These are phyloP conservation scores for Betula pendula DNA, from an alignment of 306 rosid species.

Conservation along the genomic window DNA sequence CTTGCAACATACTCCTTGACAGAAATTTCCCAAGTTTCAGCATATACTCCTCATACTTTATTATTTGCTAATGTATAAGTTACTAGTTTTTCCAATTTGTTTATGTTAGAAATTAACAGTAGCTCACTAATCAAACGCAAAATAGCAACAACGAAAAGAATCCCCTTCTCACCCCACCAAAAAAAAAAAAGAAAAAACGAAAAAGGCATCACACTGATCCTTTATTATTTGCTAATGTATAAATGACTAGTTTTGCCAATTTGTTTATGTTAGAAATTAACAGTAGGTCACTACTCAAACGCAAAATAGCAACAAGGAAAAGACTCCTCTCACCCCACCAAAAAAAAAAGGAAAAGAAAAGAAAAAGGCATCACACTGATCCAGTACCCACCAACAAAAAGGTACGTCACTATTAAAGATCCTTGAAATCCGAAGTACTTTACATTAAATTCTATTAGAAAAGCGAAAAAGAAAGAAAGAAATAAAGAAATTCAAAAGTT, in stretches of 20 bases:
- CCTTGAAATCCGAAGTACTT: slow-evolving; percentile 50
- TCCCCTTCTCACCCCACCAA: neutral
- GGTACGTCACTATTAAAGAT: slow-evolving; percentile 44
- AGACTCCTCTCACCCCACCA: slow-evolving; percentile 1
- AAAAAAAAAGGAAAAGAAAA: neutral
- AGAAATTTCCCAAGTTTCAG: neutral
- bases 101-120: neutral
- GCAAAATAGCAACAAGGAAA: neutral
- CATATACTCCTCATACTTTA: neutral
- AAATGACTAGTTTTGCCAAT: neutral
- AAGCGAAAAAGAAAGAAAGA: slow-evolving; percentile 23
- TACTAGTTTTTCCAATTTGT: neutral
- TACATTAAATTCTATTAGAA: slow-evolving; percentile 23
- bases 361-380: slow-evolving; percentile 27
- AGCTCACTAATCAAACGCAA: slow-evolving; percentile 2
- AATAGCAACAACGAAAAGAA: slow-evolving; percentile 9
- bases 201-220: slow-evolving; percentile 14
- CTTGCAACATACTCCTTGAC: neutral
- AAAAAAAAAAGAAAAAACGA: neutral
- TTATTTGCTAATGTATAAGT: neutral
- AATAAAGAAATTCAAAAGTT: slow-evolving; percentile 33
- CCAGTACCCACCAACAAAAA: slow-evolving; percentile 38
- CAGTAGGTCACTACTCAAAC: slow-evolving; percentile 2
- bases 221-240: neutral
- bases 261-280: neutral